Base-by-base conservation (phyloP, 768 basidiomycete genomes). In the Kwoniella dejecticola region DNA sequence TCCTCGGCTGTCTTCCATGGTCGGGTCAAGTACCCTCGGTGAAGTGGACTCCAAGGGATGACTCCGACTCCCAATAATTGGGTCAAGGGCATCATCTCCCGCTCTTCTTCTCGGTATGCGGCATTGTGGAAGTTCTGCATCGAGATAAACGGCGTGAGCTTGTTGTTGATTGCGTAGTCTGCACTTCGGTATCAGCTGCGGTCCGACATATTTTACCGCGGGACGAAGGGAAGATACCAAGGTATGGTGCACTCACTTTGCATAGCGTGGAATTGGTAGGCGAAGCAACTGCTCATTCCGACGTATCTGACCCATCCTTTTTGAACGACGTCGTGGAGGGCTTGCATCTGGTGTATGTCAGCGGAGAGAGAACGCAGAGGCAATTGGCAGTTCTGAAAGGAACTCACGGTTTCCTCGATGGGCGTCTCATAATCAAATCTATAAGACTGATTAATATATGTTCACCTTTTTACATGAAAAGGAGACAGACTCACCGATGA, bases 81-180 rank as follows among this genome's bases (percentile, higher is more conserved):
- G 6, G n/a, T 19, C 24, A 15, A n/a, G 0, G 77, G 77, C 50
- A 78, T 68, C 75, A 77, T 77, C 57, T 78, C 77, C 5, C 75
- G 47, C 50, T 78, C 74, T 58, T 75, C 74, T 57, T 88, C 87
- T 8, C 87, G 81, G 63, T 88, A 88, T 5, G 84, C 64, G 12
- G 86, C 74, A 61, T 81, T 86, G 74, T 88, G 83, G 62, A 85
- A 85, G 70, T 87, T 87, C 70, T 88, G 87, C 86, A 87, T 85
- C 0, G 83, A 85, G 70, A 87, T 85, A 77, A 88, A 87, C 60
- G 79, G 82, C 8, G 85, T 84, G 81, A 84, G 84, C 3, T 81
- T 80, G 73, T 88, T 84, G 54, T 81, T 78, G 60, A 86, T 84
- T 0, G 86, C 86, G 63, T 87, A 86, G 72, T 85, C 86, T 75